Conservation (phyloP, 2,329 filamentous ascomycete species). For the Diaporthe vaccinii region DNA sequence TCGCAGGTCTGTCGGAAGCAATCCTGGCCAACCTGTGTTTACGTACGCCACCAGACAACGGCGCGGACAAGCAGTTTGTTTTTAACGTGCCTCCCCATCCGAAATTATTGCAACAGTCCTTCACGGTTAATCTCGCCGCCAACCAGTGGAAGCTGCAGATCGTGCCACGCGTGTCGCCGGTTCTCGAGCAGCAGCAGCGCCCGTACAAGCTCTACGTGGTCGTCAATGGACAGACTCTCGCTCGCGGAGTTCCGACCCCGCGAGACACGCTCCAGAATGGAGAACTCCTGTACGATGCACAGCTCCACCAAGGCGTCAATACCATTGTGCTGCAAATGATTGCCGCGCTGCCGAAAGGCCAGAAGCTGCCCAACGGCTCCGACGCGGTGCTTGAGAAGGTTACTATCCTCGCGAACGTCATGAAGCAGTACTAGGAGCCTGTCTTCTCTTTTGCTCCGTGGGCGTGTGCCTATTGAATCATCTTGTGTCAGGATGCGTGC, state of each 20-base stretch:
- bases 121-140: constrained; percentile 77
- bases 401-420: constrained; percentile 80
- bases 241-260: constrained; percentile 61
- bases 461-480: neutral
- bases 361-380: constrained; percentile 68
- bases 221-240: constrained; percentile 75
- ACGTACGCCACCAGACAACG: constrained; percentile 76
- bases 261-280: constrained; percentile 67
- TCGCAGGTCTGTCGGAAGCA: constrained; percentile 68
- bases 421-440: constrained; percentile 57
- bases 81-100: constrained; percentile 76
- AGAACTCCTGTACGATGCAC: constrained; percentile 81
- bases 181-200: constrained; percentile 71
- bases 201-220: constrained; percentile 84
- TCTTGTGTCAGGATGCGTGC: neutral
- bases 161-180: constrained; percentile 73
- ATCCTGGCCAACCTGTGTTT: constrained; percentile 77
- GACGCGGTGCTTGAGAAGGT: constrained; percentile 84
- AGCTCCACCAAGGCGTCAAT: constrained; percentile 80
- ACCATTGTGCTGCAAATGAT: constrained; percentile 84
- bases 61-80: constrained; percentile 71
- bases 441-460: neutral
- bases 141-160: constrained; percentile 80
- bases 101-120: constrained; percentile 76
- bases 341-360: constrained; percentile 74